Base-by-base conservation (phyloP, 495 filamentous ascomycete genomes). In the Bryoglossum gracile region DNA sequence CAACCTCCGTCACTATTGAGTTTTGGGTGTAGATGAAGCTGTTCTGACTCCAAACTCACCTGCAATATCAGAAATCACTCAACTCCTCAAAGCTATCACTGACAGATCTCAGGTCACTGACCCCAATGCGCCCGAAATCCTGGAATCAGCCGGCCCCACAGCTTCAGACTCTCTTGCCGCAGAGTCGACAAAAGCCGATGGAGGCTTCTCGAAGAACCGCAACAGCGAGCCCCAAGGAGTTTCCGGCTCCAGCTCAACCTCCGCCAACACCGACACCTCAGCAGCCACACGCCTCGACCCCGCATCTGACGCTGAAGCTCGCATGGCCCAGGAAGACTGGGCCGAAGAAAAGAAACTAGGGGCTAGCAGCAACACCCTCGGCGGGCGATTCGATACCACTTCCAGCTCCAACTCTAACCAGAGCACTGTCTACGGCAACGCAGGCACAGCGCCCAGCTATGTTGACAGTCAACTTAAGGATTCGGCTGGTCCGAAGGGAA, bases 161-260 rank as follows among this genome's bases (percentile, higher is more conserved):
- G 63, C 76, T 24, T 76, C 70, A 37, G 81, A 84, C 65, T 83
- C 80, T 28, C 76, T 86, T 25, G 82, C 82, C 24, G 81, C 73
- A 36, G 77, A 84, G 53, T 84, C 81, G 10, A 61, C 71, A 42
- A 63, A 66, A 32, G 38, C 55, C 13, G 72, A 72, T 38, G 80
- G 80, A 48, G 59, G 56, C 23, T 84, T 78, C 66, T 62, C 63
- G 25, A 58, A 68, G 35, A 78, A 81, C 64, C 68, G 70, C 10
- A 62, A 72, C 26, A 68, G 71, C 8, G 66, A 73, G 28, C 72
- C 76, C 17, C 62, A 70, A 43, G 62, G 65, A 11, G 70, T 77
- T 38, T 64, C 66, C 3, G 68, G 72, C 43, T 47, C 45, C 41
- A 60, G 69, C 38, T 76, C 74, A 18, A 83, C 71, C 16, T 65